Base-by-base conservation (phyloP, 768 basidiomycete species). In the Serendipita sp. region DNA sequence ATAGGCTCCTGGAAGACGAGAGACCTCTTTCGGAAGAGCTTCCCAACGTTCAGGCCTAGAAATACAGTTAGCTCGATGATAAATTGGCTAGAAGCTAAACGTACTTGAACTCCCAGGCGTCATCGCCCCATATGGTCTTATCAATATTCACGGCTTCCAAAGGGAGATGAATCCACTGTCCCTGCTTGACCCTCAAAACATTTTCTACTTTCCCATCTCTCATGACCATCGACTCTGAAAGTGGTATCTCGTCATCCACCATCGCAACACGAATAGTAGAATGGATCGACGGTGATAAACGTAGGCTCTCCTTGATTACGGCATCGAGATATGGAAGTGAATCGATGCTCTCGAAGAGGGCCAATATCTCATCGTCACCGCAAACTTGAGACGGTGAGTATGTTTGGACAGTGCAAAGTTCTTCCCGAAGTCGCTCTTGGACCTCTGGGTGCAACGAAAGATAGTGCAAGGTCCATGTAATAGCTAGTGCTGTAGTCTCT, bases 401-500 rank as follows among this genome's bases (percentile, higher is more conserved):
- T 52, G 45, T 27, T 29, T 45, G 66, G 63, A 66, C 50, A 36
- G 64, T 66, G 37, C 79, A 70, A 16, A 91, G 74, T 69, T 96
- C 92, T 0, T 76, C 71, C 13, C 90, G 84, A 3, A 97, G 79
- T 31, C 81, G 83, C 46, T 76, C 76, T 72, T 96, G 93, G 13
- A 85, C 71, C 1, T 76, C 76, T 0, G 83, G 83, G 70, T 88
- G 74, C 68, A 80, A 78, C 0, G 90, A 83, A 44, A 96, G 80
- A 15, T 88, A 75, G 64, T 84, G 76, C n/a, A 95, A 72, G 1
- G 85, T 84, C 92, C 93, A 96, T 0, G 88, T 88, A 48, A 95
- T 74, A 3, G 85, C 80, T 33, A 93, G 81, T 2, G 88, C 87
- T 10, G 86, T 86, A 0, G 91, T 90, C 69, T 94, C 91, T 11